Evolutionary conservation across 176 grass and related monocot species (phyloP).

Genomic region (Rhynchospora tenuis): DNA sequence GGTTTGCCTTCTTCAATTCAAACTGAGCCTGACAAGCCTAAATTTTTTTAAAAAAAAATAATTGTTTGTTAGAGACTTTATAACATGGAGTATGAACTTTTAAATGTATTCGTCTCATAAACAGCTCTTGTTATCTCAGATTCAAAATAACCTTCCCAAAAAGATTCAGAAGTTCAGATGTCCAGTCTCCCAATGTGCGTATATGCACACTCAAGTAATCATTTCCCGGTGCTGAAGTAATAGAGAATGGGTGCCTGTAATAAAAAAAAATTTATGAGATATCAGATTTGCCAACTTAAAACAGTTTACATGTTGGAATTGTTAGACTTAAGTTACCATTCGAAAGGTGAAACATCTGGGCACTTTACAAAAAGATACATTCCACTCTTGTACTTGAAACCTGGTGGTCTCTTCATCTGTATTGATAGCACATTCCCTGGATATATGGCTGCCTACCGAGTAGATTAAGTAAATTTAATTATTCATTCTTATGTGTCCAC

Average conservation of each 20-base stretch:
- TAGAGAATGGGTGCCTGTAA: conserved; percentile 95
- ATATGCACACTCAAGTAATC: conserved; percentile 95
- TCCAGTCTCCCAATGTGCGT: conserved; percentile 92
- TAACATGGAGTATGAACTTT: not conserved
- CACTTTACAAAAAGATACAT: conserved; percentile 99
- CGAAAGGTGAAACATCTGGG: conserved; percentile 88
- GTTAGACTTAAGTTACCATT: conserved; percentile 50
- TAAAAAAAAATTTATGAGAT: not conserved
- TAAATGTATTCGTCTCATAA: not conserved
- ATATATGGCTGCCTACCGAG: conserved; percentile 86
- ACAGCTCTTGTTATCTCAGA: not conserved
- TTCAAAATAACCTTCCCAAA: conserved; percentile 69
- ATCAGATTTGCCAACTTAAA: not conserved
- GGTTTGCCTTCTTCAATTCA: conserved; percentile 72
- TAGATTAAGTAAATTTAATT: conserved; percentile 9
- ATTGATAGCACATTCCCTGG: conserved; percentile 89
- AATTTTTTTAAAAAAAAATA: conserved; percentile 13
- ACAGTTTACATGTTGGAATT: not conserved
- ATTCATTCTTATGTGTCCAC: not conserved
- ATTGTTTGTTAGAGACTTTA: not conserved
- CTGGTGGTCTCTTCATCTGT: conserved; percentile 75
- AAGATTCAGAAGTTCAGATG: conserved; percentile 70
- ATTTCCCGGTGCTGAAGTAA: conserved; percentile 95
- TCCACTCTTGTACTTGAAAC: conserved; percentile 92
- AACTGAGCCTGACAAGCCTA: conserved; percentile 83